phyloP scores from a whole-genome alignment of 176 grass and related monocot genomes.

The Urochloa ruziziensis region DNA sequence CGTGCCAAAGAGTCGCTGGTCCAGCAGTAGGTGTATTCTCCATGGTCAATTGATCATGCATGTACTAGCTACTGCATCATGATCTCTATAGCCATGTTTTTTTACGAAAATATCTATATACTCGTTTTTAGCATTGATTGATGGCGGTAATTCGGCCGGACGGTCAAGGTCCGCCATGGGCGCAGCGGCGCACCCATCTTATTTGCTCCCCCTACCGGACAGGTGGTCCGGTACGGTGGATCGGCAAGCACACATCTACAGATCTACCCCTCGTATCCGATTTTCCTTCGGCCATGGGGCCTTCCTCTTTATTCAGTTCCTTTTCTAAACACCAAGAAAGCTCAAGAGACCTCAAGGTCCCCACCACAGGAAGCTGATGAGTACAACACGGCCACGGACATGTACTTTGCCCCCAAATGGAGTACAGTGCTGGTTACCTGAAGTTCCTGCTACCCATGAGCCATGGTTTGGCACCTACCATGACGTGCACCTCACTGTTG shows the following conservation, averaged over 20 bases:
- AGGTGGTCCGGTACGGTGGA: not conserved
- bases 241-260: not conserved
- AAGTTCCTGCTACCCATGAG: not conserved
- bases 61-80: not conserved
- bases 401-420: not conserved
- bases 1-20: not conserved
- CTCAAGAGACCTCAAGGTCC: not conserved
- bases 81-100: not conserved
- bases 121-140: not conserved
- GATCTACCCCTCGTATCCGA: constrained; percentile 2
- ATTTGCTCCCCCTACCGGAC: not conserved
- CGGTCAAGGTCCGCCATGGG: not conserved
- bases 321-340: not conserved
- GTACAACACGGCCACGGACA: not conserved
- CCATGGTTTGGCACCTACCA: not conserved
- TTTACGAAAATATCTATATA: not conserved
- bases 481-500: not conserved
- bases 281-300: not conserved
- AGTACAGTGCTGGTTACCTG: not conserved
- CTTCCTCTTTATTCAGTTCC: not conserved
- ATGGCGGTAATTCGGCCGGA: not conserved
- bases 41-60: not conserved
- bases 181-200: not conserved
- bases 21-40: not conserved
- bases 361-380: not conserved